phyloP scores from a whole-genome alignment of 257 asterid genomes.

The Przewalskia tangutica region DNA sequence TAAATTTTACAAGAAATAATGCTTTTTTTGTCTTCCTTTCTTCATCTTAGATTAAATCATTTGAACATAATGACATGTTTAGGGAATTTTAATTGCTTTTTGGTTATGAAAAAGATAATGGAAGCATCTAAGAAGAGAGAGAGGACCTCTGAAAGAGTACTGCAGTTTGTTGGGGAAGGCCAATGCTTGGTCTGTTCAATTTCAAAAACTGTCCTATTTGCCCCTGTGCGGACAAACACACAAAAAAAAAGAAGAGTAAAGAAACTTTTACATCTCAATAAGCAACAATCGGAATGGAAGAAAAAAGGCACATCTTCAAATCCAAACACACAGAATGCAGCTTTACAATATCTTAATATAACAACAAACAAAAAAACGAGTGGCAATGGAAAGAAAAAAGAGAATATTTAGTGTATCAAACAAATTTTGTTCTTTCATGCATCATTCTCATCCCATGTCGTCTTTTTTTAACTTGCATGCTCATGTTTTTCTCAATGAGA shows the following conservation, averaged over 20 bases:
- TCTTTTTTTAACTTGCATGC: conserved; percentile 1
- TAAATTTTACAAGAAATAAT: conserved; percentile 60
- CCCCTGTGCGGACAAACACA: conserved; percentile 35
- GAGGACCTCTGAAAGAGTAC: conserved; percentile 55
- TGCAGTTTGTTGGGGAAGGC: conserved; percentile 65
- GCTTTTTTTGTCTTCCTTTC: conserved; percentile 21
- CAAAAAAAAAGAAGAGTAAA: conserved; percentile 11
- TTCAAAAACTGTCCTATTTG: conserved; percentile 59
- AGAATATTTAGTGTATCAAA: conserved; percentile 1
- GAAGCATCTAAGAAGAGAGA: not conserved
- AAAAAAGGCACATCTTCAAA: not conserved
- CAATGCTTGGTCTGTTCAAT: conserved; percentile 72
- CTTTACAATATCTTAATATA: not conserved
- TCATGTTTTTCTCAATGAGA: not conserved
- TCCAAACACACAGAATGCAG: not conserved
- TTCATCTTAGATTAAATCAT: conserved; percentile 10
- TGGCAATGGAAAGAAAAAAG: not conserved
- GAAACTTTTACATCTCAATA: conserved; percentile 22
- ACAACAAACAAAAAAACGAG: conserved; percentile 5
- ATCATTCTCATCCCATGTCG: conserved; percentile 1
- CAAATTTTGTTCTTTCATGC: conserved; percentile 2
- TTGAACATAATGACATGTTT: not conserved
- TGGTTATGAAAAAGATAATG: not conserved
- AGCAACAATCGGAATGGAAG: conserved; percentile 6
- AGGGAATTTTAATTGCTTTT: conserved; percentile 3